Conservation (phyloP, 345 rosid genomes). For the Sisymbrium irio region DNA sequence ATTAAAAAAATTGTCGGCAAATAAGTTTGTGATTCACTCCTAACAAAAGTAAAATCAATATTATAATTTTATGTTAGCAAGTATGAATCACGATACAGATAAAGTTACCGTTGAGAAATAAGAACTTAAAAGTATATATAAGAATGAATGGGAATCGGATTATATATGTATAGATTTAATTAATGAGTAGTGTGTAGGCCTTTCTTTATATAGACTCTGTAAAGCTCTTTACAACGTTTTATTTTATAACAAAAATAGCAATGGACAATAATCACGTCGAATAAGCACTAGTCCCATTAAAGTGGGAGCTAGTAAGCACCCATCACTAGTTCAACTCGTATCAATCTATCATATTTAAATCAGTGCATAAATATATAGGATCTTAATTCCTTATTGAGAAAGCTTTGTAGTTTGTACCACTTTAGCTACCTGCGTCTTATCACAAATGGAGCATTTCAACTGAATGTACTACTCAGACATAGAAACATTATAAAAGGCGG, state of each 20-base stretch:
- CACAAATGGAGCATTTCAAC: background rate
- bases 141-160: background rate
- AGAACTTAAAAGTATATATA: no score
- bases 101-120: no score
- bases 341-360: background rate
- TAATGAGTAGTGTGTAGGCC: constrained; percentile 3
- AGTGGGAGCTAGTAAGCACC: constrained; percentile 36
- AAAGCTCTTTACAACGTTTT: constrained; percentile 25
- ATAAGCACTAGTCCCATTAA: constrained; percentile 34
- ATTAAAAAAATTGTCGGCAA: no score
- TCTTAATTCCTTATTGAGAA: constrained; percentile 21
- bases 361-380: background rate
- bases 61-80: no score
- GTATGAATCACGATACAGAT: no score
- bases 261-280: constrained; percentile 20
- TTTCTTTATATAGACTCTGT: constrained; percentile 16
- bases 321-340: constrained; percentile 17
- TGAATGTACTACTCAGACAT: background rate
- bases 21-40: no score
- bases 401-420: constrained; percentile 8
- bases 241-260: constrained; percentile 10
- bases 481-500: background rate
- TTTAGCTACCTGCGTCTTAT: constrained; percentile 20
- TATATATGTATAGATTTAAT: background rate
- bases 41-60: no score